Evolutionary conservation across 371 early-diverging fungal species (phyloP).

Genomic region (Mucor velutinosus): DNA sequence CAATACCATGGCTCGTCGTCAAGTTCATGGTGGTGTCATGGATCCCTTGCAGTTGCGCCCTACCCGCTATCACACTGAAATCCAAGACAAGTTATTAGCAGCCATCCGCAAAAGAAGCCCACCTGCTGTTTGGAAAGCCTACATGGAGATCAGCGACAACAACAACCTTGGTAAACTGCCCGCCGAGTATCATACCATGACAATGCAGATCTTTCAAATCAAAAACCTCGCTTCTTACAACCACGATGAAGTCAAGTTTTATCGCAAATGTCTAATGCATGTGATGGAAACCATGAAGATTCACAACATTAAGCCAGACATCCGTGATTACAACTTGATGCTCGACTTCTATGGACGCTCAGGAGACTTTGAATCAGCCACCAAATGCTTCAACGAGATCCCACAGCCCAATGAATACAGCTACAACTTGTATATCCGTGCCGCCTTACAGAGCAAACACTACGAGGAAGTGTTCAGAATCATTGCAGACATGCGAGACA

Average conservation of each 20-base stretch:
- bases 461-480: constrained; percentile 32
- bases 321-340: constrained; percentile 52
- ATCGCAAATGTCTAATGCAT: constrained; percentile 30
- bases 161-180: constrained; percentile 25
- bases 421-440: constrained; percentile 45
- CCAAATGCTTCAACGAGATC: constrained; percentile 28
- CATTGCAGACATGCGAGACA: constrained; percentile 23
- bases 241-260: constrained; percentile 27
- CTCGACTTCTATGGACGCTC: constrained; percentile 43
- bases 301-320: constrained; percentile 16
- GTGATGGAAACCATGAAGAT: constrained; percentile 34
- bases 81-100: constrained; percentile 23
- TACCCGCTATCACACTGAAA: constrained; percentile 2
- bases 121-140: constrained; percentile 45
- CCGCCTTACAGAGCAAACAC: constrained; percentile 33
- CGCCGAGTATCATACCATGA: constrained; percentile 35
- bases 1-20: neutral
- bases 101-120: constrained; percentile 34
- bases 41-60: constrained; percentile 16
- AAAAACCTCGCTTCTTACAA: constrained; percentile 28
- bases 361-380: constrained; percentile 33
- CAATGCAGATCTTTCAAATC: constrained; percentile 38
- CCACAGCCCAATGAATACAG: constrained; percentile 25
- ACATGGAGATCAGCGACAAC: constrained; percentile 25
- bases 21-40: constrained; percentile 9